A percentile compares a stretch with the other conserved stretches of the same genome.
Evolutionary conservation across 2,329 filamentous ascomycete species (phyloP).

Genomic region (Alternaria burnsii): DNA sequence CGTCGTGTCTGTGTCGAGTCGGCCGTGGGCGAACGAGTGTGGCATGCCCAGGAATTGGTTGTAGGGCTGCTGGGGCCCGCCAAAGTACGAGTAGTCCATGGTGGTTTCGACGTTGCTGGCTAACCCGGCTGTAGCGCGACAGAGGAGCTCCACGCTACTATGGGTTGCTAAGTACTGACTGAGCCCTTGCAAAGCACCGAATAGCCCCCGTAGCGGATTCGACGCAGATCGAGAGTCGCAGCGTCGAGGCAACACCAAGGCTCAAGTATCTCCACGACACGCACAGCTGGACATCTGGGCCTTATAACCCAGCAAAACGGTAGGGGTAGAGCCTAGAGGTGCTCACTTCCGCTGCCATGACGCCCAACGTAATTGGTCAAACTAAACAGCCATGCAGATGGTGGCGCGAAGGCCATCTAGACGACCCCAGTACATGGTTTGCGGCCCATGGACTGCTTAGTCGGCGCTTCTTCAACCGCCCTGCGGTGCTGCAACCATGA

Average conservation of each 20-base stretch:
- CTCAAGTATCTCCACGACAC: slow-evolving; percentile 13
- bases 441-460: slow-evolving; percentile 14
- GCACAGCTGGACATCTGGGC: slow-evolving; percentile 23
- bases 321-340: neutral
- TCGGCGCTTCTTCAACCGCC: neutral
- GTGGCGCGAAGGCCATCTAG: slow-evolving; percentile 22
- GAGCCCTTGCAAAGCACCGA: neutral
- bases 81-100: slow-evolving; percentile 68
- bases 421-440: slow-evolving; percentile 18
- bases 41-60: slow-evolving; percentile 58
- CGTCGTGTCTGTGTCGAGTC: slow-evolving; percentile 51
- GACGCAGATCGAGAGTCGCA: neutral
- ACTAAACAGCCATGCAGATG: slow-evolving; percentile 13
- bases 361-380: slow-evolving; percentile 13
- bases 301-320: slow-evolving; percentile 20
- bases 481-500: slow-evolving; percentile 3
- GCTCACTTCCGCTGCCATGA: slow-evolving; percentile 23
- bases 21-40: slow-evolving; percentile 40
- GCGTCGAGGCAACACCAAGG: neutral
- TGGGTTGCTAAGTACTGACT: neutral
- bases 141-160: slow-evolving; percentile 1
- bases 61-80: slow-evolving; percentile 56
- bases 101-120: slow-evolving; percentile 6
- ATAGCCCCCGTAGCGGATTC: neutral
- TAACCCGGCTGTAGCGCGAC: slow-evolving; percentile 1